Percentiles rank a stretch among this genome's conserved stretches.
Evolutionary conservation across 2,329 filamentous ascomycete species (phyloP).

Genomic region (Curvularia lunata): DNA sequence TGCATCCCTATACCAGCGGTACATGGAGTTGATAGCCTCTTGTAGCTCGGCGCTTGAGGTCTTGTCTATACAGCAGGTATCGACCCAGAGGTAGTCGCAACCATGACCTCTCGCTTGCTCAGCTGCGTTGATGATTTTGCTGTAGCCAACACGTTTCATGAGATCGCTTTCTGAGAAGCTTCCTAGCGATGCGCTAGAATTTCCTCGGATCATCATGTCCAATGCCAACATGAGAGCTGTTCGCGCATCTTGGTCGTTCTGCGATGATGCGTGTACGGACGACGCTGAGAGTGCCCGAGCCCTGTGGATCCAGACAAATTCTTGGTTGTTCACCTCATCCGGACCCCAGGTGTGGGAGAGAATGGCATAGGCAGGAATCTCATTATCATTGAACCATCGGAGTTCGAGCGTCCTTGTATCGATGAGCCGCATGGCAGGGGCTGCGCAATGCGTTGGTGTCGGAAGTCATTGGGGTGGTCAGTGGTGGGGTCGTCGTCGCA

Average conservation of each 20-base stretch:
- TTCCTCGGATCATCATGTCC: constrained; percentile 28
- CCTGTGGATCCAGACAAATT: constrained; percentile 27
- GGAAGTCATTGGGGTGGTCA: constrained; percentile 4
- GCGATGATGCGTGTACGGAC: constrained; percentile 6
- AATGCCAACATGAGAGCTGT: constrained; percentile 25
- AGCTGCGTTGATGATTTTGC: constrained; percentile 27
- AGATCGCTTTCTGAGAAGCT: constrained; percentile 23
- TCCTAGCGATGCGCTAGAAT: constrained; percentile 10
- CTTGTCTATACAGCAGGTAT: constrained; percentile 37
- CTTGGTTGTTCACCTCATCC: constrained; percentile 26
- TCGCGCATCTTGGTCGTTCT: constrained; percentile 16
- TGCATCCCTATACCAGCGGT: constrained; percentile 30
- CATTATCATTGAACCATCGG: constrained; percentile 29
- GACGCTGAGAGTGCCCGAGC: constrained; percentile 17
- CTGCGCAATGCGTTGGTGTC: constrained; percentile 2
- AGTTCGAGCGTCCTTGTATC: constrained; percentile 33
- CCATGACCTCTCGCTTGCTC: constrained; percentile 18
- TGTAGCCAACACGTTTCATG: constrained; percentile 24
- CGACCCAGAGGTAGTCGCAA: constrained; percentile 33
- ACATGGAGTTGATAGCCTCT: constrained; percentile 40
- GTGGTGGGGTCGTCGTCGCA: constrained; percentile 10
- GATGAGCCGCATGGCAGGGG: constrained; percentile 34
- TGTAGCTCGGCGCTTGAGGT: constrained; percentile 30
- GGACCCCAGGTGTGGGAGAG: constrained; percentile 32
- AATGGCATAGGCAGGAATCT: constrained; percentile 31